Evolutionary conservation across 163 green algal species (phyloP).

Genomic region (Scenedesmus sp.): DNA sequence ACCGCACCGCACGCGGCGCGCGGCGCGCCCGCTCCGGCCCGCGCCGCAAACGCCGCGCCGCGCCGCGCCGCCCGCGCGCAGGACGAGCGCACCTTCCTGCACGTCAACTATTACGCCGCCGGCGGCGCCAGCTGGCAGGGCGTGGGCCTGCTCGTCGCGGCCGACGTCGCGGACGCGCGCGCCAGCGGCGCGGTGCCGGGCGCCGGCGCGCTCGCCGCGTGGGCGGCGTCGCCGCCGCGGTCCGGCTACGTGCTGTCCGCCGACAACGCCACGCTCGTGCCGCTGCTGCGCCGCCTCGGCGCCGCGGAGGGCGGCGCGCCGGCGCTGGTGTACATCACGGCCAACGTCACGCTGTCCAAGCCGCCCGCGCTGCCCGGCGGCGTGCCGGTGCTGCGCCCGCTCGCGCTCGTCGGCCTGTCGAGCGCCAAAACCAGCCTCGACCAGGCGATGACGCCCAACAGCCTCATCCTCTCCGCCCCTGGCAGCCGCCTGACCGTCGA

Average conservation of each 20-base stretch:
- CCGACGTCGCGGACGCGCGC: slow-evolving; percentile 13
- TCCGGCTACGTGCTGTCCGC: slow-evolving; percentile 23
- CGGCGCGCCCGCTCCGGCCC: background rate
- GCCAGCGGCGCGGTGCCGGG: background rate
- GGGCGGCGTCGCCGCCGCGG: background rate
- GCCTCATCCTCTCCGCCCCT: background rate
- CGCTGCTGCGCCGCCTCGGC: background rate
- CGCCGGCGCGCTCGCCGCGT: no score
- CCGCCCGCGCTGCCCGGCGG: slow-evolving; percentile 20
- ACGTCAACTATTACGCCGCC: slow-evolving; percentile 27
- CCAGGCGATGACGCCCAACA: slow-evolving; percentile 19
- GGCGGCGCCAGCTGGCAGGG: slow-evolving; percentile 22
- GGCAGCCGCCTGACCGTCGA: slow-evolving; percentile 32
- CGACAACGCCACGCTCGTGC: slow-evolving; percentile 22
- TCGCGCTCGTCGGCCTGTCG: slow-evolving; percentile 29
- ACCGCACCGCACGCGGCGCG: background rate
- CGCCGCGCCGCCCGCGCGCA: slow-evolving; percentile 2
- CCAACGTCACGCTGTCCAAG: slow-evolving; percentile 32
- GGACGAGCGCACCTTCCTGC: slow-evolving; percentile 33
- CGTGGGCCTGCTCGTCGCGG: slow-evolving; percentile 32
- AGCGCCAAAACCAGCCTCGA: slow-evolving; percentile 6
- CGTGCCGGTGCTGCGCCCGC: slow-evolving; percentile 3
- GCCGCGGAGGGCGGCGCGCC: background rate
- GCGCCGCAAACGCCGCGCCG: no score
- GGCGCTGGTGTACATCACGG: slow-evolving; percentile 24